Conservation (phyloP, 495 filamentous ascomycete genomes). For the Bryoglossum gracile region DNA sequence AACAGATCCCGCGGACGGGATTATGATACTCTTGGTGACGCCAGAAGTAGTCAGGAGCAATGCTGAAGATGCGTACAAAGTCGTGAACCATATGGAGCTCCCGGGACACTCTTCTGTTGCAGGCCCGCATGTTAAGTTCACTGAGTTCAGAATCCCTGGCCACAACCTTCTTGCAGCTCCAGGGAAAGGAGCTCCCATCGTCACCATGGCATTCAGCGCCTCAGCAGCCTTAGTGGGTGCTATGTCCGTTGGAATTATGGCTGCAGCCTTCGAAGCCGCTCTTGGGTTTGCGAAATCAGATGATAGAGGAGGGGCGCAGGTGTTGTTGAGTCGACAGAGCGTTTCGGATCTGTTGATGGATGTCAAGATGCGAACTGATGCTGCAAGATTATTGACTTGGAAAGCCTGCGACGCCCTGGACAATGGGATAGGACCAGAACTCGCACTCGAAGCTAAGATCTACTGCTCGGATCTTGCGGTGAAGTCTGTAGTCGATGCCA, state of each 20-base stretch:
- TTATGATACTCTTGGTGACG: constrained; percentile 44
- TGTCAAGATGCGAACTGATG: constrained; percentile 48
- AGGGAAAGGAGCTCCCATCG: constrained; percentile 34
- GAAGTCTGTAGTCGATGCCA: constrained; percentile 39
- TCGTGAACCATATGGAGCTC: constrained; percentile 35
- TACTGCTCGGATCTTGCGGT: constrained; percentile 43
- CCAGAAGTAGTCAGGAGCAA: constrained; percentile 37
- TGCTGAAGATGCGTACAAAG: constrained; percentile 31
- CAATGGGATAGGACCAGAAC: constrained; percentile 35
- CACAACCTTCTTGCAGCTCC: constrained; percentile 39
- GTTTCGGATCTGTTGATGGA: constrained; percentile 44
- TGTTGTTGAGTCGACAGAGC: constrained; percentile 40
- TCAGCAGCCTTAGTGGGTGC: constrained; percentile 45
- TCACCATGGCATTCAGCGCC: constrained; percentile 33
- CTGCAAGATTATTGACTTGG: constrained; percentile 43
- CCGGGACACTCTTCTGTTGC: constrained; percentile 40
- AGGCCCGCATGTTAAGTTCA: constrained; percentile 41
- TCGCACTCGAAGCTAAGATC: constrained; percentile 44
- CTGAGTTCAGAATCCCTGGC: constrained; percentile 38
- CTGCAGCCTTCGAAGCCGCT: constrained; percentile 45
- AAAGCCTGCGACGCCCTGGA: constrained; percentile 38
- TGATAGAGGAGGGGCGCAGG: constrained; percentile 32
- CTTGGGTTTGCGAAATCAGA: constrained; percentile 40
- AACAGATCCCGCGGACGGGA: constrained; percentile 29
- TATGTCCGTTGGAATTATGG: constrained; percentile 47